Conservation (phyloP, 495 filamentous ascomycete species). For the Aspergillus egyptiacus region DNA sequence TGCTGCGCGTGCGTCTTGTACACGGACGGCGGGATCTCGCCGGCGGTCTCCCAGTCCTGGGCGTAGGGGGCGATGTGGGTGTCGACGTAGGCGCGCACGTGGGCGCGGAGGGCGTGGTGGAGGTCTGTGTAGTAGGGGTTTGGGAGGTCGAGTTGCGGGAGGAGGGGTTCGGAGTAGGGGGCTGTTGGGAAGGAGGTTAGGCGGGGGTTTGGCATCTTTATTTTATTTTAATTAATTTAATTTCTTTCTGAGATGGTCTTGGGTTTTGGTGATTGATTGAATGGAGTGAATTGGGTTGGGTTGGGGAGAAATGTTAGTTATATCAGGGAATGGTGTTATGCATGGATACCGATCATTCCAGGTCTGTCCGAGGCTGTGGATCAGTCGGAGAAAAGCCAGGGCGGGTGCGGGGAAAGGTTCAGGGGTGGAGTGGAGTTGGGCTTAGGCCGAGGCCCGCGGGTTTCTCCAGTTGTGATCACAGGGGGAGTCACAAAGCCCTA, state of each 20-base stretch:
- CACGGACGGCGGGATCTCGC: constrained; percentile 37
- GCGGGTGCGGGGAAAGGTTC: too few species aligned
- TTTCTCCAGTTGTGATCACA: too few species aligned
- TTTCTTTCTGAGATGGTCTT: constrained; percentile 1
- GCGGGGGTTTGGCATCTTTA: constrained; percentile 16
- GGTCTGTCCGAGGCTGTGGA: too few species aligned
- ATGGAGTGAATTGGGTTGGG: too few species aligned
- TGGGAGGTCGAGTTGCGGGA: constrained; percentile 34
- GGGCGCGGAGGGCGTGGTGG: constrained; percentile 40
- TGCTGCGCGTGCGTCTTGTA: constrained; percentile 33
- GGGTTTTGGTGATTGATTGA: too few species aligned
- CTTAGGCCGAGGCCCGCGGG: neutral
- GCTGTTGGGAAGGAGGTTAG: constrained; percentile 26
- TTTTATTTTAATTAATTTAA: neutral
- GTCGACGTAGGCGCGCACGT: constrained; percentile 43
- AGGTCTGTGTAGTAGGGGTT: constrained; percentile 45
- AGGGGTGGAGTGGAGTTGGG: neutral
- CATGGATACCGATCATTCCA: too few species aligned
- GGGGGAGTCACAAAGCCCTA: too few species aligned
- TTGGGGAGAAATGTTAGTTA: too few species aligned
- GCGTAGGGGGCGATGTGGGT: constrained; percentile 39
- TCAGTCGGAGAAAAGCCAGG: too few species aligned
- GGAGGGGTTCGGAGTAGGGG: constrained; percentile 38
- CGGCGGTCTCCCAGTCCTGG: constrained; percentile 45
- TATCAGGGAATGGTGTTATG: too few species aligned